A percentile compares a stretch with the other conserved stretches of the same genome.
phyloP scores from a whole-genome alignment of 2,329 filamentous ascomycete genomes.

The Pseudocercospora cruenta region DNA sequence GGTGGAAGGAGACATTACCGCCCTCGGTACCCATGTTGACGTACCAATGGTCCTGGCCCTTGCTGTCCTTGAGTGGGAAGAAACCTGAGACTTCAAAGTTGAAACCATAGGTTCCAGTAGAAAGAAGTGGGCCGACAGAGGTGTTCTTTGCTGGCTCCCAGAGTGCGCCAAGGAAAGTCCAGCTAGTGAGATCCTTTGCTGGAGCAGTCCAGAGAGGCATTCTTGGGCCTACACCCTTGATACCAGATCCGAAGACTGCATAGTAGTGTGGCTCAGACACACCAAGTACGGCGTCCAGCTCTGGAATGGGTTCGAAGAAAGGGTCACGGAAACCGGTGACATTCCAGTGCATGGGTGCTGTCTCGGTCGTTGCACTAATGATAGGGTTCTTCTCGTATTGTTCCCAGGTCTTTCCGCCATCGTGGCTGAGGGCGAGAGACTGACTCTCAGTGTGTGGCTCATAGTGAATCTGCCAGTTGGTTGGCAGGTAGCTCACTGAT shows the following conservation, averaged over 20 bases:
- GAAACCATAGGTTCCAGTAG: constrained; percentile 51
- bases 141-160: constrained; percentile 50
- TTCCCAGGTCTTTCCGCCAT: constrained; percentile 53
- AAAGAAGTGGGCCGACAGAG: constrained; percentile 46
- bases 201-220: constrained; percentile 54
- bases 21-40: constrained; percentile 47
- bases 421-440: constrained; percentile 48
- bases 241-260: constrained; percentile 51
- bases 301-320: constrained; percentile 42
- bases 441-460: constrained; percentile 51
- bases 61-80: constrained; percentile 49
- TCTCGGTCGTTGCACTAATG: constrained; percentile 41
- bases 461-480: constrained; percentile 51
- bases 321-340: constrained; percentile 48
- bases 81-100: constrained; percentile 56
- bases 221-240: constrained; percentile 51
- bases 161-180: constrained; percentile 52
- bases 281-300: constrained; percentile 48
- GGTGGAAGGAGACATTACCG: constrained; percentile 48
- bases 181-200: constrained; percentile 48
- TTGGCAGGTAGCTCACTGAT: constrained; percentile 50
- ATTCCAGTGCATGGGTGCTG: constrained; percentile 50
- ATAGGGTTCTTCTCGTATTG: constrained; percentile 52
- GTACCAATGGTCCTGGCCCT: constrained; percentile 51
- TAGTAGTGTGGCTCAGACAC: constrained; percentile 50